These are phyloP conservation scores for Diphasiastrum complanatum DNA, from an alignment of 83 land plant species.

Conservation along the genomic window DNA sequence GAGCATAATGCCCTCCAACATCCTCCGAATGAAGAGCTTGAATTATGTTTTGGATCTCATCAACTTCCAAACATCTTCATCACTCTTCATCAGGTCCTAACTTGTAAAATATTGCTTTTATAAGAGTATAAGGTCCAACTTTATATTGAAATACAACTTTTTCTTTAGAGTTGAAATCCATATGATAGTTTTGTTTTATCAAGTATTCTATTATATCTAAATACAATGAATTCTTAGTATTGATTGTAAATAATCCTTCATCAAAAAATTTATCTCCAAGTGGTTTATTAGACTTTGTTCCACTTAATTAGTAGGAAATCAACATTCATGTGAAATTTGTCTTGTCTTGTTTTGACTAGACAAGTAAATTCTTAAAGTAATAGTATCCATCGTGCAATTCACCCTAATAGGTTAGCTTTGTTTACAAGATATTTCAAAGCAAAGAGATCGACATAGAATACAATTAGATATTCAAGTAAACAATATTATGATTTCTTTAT, in stretches of 20 bases:
- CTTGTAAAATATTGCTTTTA: neutral
- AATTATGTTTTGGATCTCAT: neutral
- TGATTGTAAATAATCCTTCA: no score
- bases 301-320: constrained; percentile 5
- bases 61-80: neutral
- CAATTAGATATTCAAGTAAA: neutral
- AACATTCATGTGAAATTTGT: neutral
- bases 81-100: constrained; percentile 1
- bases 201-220: neutral
- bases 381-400: constrained; percentile 8
- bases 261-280: no score
- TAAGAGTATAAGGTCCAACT: neutral
- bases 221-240: neutral
- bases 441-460: neutral
- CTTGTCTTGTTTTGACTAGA: neutral
- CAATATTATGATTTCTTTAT: constrained; percentile 1
- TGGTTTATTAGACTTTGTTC: no score
- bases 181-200: neutral
- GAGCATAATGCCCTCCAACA: no score
- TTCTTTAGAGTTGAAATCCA: neutral
- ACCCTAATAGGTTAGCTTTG: constrained; percentile 1
- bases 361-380: constrained; percentile 5
- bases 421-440: constrained; percentile 2
- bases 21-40: neutral
- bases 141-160: neutral